phyloP scores from a whole-genome alignment of 805 yeast genomes.

The Candida hispaniensis region DNA sequence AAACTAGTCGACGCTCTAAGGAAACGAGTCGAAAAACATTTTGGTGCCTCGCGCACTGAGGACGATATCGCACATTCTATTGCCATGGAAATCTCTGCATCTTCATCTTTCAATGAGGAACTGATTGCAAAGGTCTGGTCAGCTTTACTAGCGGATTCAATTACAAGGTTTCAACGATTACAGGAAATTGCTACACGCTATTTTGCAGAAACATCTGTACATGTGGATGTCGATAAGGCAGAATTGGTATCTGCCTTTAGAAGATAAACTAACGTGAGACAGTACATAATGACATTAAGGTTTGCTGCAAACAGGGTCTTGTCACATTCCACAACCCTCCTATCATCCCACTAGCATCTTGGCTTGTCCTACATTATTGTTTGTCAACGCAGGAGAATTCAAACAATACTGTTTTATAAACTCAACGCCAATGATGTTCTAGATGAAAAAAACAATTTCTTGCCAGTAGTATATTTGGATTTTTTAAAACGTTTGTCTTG shows the following conservation, averaged over 20 bases:
- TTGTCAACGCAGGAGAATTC: too few species aligned
- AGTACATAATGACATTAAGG: too few species aligned
- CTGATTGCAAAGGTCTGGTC: constrained; percentile 57
- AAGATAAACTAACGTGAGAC: too few species aligned
- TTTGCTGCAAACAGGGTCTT: too few species aligned
- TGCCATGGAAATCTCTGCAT: constrained; percentile 23
- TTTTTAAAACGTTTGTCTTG: too few species aligned
- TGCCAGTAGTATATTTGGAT: too few species aligned
- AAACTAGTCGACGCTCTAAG: constrained; percentile 45
- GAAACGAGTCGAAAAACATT: constrained; percentile 47
- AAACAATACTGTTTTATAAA: too few species aligned
- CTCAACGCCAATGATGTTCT: too few species aligned
- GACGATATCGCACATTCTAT: constrained; percentile 25
- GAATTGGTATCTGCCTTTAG: constrained; percentile 47
- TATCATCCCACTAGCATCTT: too few species aligned
- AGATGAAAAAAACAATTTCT: too few species aligned
- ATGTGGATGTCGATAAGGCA: constrained; percentile 39
- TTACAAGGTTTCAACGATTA: constrained; percentile 44
- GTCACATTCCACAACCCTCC: too few species aligned
- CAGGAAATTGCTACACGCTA: constrained; percentile 44
- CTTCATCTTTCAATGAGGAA: constrained; percentile 39
- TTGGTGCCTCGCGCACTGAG: constrained; percentile 28
- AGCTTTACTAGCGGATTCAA: constrained; percentile 54
- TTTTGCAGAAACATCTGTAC: constrained; percentile 38
- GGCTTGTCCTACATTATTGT: too few species aligned